Base-by-base conservation (phyloP, 2,329 filamentous ascomycete genomes). In the Bipolaris bicolor region DNA sequence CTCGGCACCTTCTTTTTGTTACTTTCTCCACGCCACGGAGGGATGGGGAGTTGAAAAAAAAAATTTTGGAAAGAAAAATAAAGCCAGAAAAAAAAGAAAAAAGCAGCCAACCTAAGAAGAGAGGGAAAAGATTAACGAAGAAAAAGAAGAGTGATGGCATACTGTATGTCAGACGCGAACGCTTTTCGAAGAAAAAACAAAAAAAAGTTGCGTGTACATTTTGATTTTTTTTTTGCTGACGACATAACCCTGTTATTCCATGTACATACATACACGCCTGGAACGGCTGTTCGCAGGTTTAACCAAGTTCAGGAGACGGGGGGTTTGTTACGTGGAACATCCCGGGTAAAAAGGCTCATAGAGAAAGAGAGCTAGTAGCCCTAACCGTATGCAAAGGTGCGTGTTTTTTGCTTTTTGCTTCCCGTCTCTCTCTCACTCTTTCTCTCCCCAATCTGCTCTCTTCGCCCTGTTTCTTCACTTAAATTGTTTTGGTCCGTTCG, bases 241-340 rank as follows among this genome's bases (percentile, higher is more conserved):
- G 26, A 26, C 3, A 7, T 7, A 26, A 9, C 26, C 9, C 55
- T 46, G 40, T 34, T 11, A 33, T 24, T 26, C 6, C 24, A 26
- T 26, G 7, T 26, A 24, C 39, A 56, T 45, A 39, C n/a, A n/a
- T 20, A 20, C 20, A 20, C 33, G 9, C 16, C 45, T 47, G 20
- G 44, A 59, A 57, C 53, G 57, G 49, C 48, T 56, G 57, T 59
- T 59, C 52, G 52, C 52, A 59, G 57, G 39, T 52, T 55, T 41
- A 7, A n/a, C 22, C 49, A 36, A 18, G 26, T 45, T 50, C 20
- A 20, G 20, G 20, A 20, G 20, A 20, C 20, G 16, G 46, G 41
- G 41, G 34, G 39, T 39, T 39, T 37, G 16, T 20, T 33, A 36
- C 31, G 5, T 37, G 7, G 45, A 48, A 37, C 26, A 29, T 3